A percentile compares a stretch with the other conserved stretches of the same genome.
Evolutionary conservation across 306 rosid genomes (phyloP).

Genomic region (Corylus americana): DNA sequence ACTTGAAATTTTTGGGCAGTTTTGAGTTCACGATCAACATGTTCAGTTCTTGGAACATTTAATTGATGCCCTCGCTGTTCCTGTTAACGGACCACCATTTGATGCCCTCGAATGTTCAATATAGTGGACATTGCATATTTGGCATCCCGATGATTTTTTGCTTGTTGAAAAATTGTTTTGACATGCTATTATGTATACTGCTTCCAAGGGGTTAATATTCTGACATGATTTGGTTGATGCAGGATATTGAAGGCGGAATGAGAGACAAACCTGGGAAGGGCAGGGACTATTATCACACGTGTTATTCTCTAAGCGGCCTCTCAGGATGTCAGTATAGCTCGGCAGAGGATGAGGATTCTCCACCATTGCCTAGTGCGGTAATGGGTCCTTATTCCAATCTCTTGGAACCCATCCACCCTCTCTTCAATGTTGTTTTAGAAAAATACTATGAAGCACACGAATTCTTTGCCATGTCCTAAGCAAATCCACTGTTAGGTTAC

Average conservation of each 20-base stretch:
- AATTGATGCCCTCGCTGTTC: background rate
- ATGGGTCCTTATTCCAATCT: conserved; percentile 77
- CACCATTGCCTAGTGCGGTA: conserved; percentile 52
- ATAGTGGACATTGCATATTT: background rate
- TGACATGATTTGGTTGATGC: conserved; percentile 26
- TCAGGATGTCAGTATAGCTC: conserved; percentile 74
- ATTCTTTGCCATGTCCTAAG: conserved; percentile 50
- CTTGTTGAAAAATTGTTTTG: background rate
- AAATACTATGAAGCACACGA: conserved; percentile 66
- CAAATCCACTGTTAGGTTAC: background rate
- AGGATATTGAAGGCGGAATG: conserved; percentile 79
- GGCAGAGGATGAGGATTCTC: conserved; percentile 56
- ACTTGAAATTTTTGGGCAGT: background rate
- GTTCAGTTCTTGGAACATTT: background rate
- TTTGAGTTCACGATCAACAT: background rate
- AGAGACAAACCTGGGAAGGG: conserved; percentile 85
- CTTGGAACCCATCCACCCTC: conserved; percentile 81
- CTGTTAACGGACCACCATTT: background rate
- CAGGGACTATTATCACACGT: conserved; percentile 81
- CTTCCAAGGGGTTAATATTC: background rate
- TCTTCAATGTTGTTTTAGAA: conserved; percentile 69
- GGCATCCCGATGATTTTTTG: conserved; percentile 1
- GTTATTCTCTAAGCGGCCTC: conserved; percentile 91
- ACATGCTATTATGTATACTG: background rate
- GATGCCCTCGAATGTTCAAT: background rate